Conservation (phyloP, 1,284 basidiomycete species). For the Cerioporus squamosus region DNA sequence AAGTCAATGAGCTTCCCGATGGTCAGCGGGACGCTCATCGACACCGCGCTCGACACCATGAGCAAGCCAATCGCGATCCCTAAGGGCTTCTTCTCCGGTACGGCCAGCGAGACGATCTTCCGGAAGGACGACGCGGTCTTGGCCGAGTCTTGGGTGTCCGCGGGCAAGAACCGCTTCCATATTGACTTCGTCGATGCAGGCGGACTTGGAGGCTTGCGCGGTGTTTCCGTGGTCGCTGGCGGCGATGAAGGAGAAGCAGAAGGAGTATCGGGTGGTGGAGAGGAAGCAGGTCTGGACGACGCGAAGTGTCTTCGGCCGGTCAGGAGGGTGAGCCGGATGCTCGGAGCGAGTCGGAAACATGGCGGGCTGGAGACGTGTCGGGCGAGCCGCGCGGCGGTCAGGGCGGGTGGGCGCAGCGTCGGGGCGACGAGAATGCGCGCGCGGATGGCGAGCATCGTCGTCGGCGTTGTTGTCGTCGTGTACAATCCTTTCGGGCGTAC, state of each 20-base stretch:
- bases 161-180: slow-evolving; percentile 43
- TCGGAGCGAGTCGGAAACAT: slow-evolving; percentile 3
- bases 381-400: slow-evolving; percentile 3
- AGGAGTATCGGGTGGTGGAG: neutral
- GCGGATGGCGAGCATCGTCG: slow-evolving; percentile 22
- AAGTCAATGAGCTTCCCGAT: slow-evolving; percentile 93
- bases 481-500: neutral
- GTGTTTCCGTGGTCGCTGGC: neutral
- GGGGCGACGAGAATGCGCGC: slow-evolving; percentile 14
- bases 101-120: slow-evolving; percentile 79
- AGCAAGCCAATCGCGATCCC: slow-evolving; percentile 71
- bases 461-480: slow-evolving; percentile 11
- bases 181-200: slow-evolving; percentile 47
- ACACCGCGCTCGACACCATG: slow-evolving; percentile 76
- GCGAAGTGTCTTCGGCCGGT: slow-evolving; percentile 7
- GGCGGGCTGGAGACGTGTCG: slow-evolving; percentile 22
- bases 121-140: slow-evolving; percentile 63
- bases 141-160: slow-evolving; percentile 36
- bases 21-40: slow-evolving; percentile 90
- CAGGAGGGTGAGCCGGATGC: neutral
- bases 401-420: neutral
- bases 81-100: slow-evolving; percentile 78
- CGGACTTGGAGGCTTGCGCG: slow-evolving; percentile 1
- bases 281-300: slow-evolving; percentile 1
- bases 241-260: neutral